phyloP scores from a whole-genome alignment of 2,329 filamentous ascomycete genomes.

The Fulvia fulva region DNA sequence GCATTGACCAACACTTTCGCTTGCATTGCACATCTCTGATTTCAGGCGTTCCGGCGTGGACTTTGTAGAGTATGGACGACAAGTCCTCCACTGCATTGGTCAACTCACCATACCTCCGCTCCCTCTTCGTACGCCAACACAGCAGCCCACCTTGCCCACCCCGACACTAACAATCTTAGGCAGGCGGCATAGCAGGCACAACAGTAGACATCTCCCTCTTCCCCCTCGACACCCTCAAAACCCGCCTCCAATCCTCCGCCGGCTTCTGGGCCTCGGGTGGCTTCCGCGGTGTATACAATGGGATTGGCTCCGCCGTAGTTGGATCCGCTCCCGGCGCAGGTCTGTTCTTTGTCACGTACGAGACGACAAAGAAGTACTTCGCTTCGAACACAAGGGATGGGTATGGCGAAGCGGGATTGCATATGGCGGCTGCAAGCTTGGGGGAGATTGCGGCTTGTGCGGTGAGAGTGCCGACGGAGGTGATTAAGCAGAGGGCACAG shows the following conservation, averaged over 20 bases:
- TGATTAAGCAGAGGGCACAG: slow-evolving; percentile 94
- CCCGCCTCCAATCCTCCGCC: slow-evolving; percentile 78
- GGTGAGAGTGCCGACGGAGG: slow-evolving; percentile 89
- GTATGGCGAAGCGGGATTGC: slow-evolving; percentile 41
- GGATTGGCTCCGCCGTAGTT: slow-evolving; percentile 82
- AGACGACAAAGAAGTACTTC: slow-evolving; percentile 27
- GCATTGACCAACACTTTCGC: neutral
- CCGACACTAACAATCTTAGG: slow-evolving; percentile 42
- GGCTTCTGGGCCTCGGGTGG: slow-evolving; percentile 81
- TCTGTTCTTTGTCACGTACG: slow-evolving; percentile 70
- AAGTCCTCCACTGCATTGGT: slow-evolving; percentile 17
- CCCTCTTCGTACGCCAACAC: slow-evolving; percentile 39
- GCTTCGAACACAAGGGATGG: neutral
- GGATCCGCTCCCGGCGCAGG: slow-evolving; percentile 91
- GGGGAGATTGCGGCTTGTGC: slow-evolving; percentile 92
- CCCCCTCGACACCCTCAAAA: slow-evolving; percentile 98
- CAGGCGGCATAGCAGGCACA: slow-evolving; percentile 87
- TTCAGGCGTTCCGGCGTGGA: neutral
- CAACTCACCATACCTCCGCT: slow-evolving; percentile 47
- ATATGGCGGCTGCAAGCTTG: slow-evolving; percentile 80
- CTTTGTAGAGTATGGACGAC: neutral
- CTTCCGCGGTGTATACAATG: slow-evolving; percentile 87
- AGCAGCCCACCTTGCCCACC: neutral
- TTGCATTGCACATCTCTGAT: neutral
- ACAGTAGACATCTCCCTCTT: slow-evolving; percentile 96